Conservation (phyloP, 2,329 filamentous ascomycete species). For the Sporothrix luriei region DNA sequence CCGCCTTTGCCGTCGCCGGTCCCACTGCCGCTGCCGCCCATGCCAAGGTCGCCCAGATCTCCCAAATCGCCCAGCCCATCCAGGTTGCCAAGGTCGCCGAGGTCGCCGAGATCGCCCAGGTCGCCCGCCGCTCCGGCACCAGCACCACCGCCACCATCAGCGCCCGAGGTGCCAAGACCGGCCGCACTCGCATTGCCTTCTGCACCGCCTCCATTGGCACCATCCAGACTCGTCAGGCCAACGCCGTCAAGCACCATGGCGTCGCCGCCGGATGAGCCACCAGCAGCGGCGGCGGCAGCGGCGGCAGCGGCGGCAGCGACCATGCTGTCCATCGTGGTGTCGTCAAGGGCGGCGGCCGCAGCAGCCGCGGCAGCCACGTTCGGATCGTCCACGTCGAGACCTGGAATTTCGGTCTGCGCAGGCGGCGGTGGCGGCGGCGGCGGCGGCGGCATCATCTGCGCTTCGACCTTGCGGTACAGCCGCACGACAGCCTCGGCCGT, state of each 20-base stretch:
- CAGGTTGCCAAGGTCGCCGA: constrained; percentile 29
- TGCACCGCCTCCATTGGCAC: neutral
- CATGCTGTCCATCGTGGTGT: constrained; percentile 32
- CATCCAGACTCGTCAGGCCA: constrained; percentile 11
- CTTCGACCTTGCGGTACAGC: constrained; percentile 65
- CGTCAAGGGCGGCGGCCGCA: constrained; percentile 29
- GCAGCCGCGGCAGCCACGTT: constrained; percentile 20
- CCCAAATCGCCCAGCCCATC: constrained; percentile 32
- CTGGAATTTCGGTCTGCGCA: constrained; percentile 6
- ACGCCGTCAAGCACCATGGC: constrained; percentile 30
- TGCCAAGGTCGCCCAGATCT: constrained; percentile 30
- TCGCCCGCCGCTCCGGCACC: constrained; percentile 27
- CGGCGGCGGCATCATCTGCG: constrained; percentile 55
- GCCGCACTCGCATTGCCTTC: constrained; percentile 1
- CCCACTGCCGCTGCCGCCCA: constrained; percentile 25
- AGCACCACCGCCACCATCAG: neutral
- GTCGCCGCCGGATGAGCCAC: constrained; percentile 20
- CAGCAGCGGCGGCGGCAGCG: neutral
- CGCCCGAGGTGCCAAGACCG: neutral
- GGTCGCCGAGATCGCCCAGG: constrained; percentile 34
- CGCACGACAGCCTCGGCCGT: constrained; percentile 65
- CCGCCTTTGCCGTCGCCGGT: constrained; percentile 12
- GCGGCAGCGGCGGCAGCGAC: constrained; percentile 28
- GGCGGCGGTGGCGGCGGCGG: constrained; percentile 22
- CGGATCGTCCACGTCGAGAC: constrained; percentile 26